Percentiles rank a stretch among this genome's conserved stretches.
phyloP scores from a whole-genome alignment of 257 asterid genomes.

The Capsicum baccatum region DNA sequence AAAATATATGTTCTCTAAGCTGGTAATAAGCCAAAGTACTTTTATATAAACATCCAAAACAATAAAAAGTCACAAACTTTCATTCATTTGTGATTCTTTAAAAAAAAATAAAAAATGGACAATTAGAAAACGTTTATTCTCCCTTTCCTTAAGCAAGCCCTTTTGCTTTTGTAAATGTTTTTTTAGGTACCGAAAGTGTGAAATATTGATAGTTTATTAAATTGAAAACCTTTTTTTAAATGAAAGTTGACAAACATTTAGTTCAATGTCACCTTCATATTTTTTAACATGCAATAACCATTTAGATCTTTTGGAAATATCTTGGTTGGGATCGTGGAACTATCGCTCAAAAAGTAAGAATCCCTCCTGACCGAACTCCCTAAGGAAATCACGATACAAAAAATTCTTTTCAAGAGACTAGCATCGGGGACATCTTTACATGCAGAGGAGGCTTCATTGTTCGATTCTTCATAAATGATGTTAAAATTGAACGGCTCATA shows the following conservation, averaged over 20 bases:
- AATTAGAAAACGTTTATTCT: not conserved
- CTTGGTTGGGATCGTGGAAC: no score
- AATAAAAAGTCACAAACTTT: not conserved
- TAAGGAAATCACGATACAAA: no score
- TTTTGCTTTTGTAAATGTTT: not conserved
- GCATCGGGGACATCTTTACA: not conserved
- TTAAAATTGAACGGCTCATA: not conserved
- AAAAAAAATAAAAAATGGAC: not conserved
- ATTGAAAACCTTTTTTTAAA: not conserved
- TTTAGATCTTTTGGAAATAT: no score
- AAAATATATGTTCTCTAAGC: no score
- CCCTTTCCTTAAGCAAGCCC: not conserved
- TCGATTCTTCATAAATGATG: not conserved
- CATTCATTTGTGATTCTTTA: not conserved
- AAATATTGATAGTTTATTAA: not conserved
- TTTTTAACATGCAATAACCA: not conserved
- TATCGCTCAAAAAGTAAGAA: no score
- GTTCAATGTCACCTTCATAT: not conserved
- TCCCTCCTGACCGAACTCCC: no score
- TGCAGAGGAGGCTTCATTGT: not conserved
- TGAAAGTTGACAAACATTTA: not conserved
- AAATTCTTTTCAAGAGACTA: no score
- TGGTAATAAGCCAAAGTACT: not conserved
- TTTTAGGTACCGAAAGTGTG: slow-evolving; percentile 21
- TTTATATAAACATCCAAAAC: slow-evolving; percentile 10